Percentiles rank a stretch among this genome's conserved stretches.
Evolutionary conservation across 106 monocot species (phyloP).

Genomic region (Phalaenopsis aphrodite): DNA sequence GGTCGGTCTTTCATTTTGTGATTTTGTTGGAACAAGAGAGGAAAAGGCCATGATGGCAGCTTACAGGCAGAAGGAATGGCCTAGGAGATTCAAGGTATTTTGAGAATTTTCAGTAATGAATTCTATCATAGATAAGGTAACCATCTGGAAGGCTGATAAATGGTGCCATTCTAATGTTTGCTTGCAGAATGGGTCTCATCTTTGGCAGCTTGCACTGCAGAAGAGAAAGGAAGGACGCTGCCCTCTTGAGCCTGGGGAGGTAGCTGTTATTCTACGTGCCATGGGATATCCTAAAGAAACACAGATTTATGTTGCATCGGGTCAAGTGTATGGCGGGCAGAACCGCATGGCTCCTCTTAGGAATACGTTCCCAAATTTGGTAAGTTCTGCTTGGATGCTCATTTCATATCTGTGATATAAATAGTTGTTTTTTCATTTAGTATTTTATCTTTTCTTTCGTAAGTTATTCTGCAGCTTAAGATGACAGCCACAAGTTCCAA

Average conservation of each 20-base stretch:
- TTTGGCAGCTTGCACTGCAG: slow-evolving; percentile 85
- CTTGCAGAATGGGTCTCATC: slow-evolving; percentile 89
- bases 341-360: slow-evolving; percentile 93
- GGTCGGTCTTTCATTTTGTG: slow-evolving; percentile 98
- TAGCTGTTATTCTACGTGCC: slow-evolving; percentile 79
- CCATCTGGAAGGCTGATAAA: neutral
- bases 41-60: slow-evolving; percentile 97
- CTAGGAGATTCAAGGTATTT: slow-evolving; percentile 83
- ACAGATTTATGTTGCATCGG: slow-evolving; percentile 98
- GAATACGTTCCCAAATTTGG: slow-evolving; percentile 98
- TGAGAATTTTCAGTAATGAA: neutral
- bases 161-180: neutral
- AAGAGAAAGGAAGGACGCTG: slow-evolving; percentile 97
- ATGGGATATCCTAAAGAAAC: slow-evolving; percentile 98
- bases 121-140: neutral
- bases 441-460: neutral
- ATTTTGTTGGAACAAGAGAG: slow-evolving; percentile 97
- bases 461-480: neutral
- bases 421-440: neutral
- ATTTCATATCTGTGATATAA: neutral
- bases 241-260: slow-evolving; percentile 94
- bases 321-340: slow-evolving; percentile 92
- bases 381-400: slow-evolving; percentile 14
- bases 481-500: neutral
- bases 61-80: slow-evolving; percentile 97